A percentile compares a stretch with the other conserved stretches of the same genome.
Evolutionary conservation across 192 early-diverging fungal species (phyloP).

Genomic region (Gryganskiella cystojenkinii): DNA sequence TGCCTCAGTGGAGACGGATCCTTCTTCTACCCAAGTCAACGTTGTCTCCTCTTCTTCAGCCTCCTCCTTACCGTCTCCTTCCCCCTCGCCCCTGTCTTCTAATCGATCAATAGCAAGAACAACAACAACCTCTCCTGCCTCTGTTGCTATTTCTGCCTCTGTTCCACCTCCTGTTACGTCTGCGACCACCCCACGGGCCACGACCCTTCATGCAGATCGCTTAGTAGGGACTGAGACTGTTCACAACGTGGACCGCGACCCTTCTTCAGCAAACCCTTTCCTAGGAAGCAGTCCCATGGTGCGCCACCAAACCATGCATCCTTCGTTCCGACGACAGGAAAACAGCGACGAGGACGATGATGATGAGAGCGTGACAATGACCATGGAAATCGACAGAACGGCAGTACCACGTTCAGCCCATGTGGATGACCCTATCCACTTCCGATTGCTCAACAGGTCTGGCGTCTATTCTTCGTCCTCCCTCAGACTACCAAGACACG

Average conservation of each 20-base stretch:
- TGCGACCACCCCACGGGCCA: too few relatives aligned
- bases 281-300: too few relatives aligned
- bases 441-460: conserved; percentile 14
- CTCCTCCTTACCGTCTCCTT: conserved; percentile 1
- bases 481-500: neutral
- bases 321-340: neutral
- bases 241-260: too few relatives aligned
- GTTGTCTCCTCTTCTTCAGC: conserved; percentile 16
- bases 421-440: conserved; percentile 43
- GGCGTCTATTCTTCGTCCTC: conserved; percentile 18
- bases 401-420: neutral
- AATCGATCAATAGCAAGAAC: neutral
- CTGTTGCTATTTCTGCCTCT: too few relatives aligned
- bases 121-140: neutral
- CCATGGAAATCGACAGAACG: neutral
- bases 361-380: neutral
- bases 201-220: too few relatives aligned
- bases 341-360: neutral
- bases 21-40: conserved; percentile 12
- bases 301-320: too few relatives aligned
- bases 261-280: too few relatives aligned
- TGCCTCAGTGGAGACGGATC: conserved; percentile 8
- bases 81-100: neutral
- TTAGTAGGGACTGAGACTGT: too few relatives aligned
- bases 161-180: too few relatives aligned